Percentiles rank a stretch among this genome's conserved stretches.
Evolutionary conservation across 208 protist species (phyloP).

Genomic region (Acanthamoeba healyi): DNA sequence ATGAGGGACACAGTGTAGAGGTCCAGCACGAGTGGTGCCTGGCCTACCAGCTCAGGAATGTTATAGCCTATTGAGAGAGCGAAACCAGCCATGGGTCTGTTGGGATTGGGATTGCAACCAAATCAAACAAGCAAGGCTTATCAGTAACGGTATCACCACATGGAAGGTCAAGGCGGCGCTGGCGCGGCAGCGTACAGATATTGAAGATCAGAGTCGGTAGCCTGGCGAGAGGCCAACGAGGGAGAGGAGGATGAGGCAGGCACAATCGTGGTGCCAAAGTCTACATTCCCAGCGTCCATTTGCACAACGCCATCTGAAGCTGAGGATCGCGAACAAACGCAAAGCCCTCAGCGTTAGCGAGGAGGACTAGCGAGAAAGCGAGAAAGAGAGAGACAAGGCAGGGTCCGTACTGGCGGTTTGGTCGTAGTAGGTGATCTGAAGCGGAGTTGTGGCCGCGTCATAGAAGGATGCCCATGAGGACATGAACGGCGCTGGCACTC

Average conservation of each 20-base stretch:
- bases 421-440: not conserved
- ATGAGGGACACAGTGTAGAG: not conserved
- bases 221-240: too few species aligned
- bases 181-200: not conserved
- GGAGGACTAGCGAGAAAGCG: too few species aligned
- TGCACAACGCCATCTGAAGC: not conserved
- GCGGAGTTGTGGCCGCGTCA: not conserved
- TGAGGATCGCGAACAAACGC: not conserved
- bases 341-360: too few species aligned
- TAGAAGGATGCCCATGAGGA: not conserved
- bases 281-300: not conserved
- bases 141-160: not conserved
- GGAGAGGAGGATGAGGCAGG: too few species aligned
- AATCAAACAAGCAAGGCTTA: too few species aligned
- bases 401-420: not conserved
- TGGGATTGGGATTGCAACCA: too few species aligned
- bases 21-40: not conserved
- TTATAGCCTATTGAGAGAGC: constrained; percentile 15
- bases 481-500: not conserved
- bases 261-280: not conserved
- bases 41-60: not conserved
- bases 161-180: not conserved
- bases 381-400: too few species aligned
- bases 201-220: not conserved
- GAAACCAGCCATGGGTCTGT: not conserved